Evolutionary conservation across 768 basidiomycete species (phyloP).

Genomic region (Termitomyces heimii): DNA sequence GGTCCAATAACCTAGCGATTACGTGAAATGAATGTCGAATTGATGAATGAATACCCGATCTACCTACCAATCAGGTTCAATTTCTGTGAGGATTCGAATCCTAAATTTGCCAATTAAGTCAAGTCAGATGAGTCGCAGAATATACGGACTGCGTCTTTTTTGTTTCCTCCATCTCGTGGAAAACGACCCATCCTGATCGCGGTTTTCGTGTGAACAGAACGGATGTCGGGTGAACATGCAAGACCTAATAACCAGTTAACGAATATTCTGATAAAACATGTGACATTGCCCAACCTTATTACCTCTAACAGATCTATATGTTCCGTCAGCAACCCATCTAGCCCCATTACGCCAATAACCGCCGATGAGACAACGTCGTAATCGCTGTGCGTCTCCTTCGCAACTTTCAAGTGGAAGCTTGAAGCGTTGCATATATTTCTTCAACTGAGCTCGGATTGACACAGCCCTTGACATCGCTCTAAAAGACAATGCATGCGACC

Average conservation of each 20-base stretch:
- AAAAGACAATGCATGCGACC: constrained; percentile 87
- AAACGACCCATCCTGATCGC: constrained; percentile 88
- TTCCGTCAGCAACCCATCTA: constrained; percentile 87
- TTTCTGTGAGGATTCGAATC: constrained; percentile 89
- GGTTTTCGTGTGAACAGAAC: constrained; percentile 93
- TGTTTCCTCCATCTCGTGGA: constrained; percentile 95
- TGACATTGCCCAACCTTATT: constrained; percentile 53
- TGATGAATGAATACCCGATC: neutral
- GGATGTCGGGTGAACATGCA: constrained; percentile 91
- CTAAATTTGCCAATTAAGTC: constrained; percentile 33
- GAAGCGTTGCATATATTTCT: constrained; percentile 93
- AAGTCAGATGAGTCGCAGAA: neutral
- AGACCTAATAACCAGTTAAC: constrained; percentile 38
- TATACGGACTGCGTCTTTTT: constrained; percentile 80
- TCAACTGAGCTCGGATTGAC: constrained; percentile 91
- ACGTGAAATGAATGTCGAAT: neutral
- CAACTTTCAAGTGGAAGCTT: constrained; percentile 79
- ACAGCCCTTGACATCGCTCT: constrained; percentile 91
- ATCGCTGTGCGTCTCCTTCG: constrained; percentile 76
- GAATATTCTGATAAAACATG: neutral
- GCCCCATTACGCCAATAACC: constrained; percentile 96
- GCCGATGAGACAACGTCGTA: constrained; percentile 85
- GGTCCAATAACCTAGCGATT: constrained; percentile 25
- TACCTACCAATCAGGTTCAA: constrained; percentile 86
- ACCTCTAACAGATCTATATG: constrained; percentile 84